A percentile compares a stretch with the other conserved stretches of the same genome.
phyloP scores from a whole-genome alignment of 768 basidiomycete genomes.

The Lyophyllum shimeji region DNA sequence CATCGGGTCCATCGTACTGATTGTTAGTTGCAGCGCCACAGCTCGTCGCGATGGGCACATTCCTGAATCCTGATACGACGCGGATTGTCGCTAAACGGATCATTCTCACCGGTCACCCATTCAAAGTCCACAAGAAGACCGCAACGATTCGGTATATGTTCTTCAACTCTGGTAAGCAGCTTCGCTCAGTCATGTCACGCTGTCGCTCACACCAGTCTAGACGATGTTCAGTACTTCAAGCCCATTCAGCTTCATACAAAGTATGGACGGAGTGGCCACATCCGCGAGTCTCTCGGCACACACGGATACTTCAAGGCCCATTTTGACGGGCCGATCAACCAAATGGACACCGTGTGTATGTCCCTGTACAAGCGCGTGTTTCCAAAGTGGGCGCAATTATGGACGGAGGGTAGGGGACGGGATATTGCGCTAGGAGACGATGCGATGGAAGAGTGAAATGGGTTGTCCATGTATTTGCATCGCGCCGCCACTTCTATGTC shows the following conservation, averaged over 20 bases:
- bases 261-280: conserved; percentile 85
- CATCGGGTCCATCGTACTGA: background rate
- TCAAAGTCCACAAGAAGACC: conserved; percentile 96
- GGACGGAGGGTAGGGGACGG: conserved; percentile 29
- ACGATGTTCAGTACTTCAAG: conserved; percentile 90
- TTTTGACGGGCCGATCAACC: conserved; percentile 89
- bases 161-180: conserved; percentile 74
- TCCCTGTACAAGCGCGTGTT: conserved; percentile 92
- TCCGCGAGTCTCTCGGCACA: conserved; percentile 89
- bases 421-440: conserved; percentile 15
- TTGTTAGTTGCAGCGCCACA: conserved; percentile 55
- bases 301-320: conserved; percentile 98
- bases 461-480: background rate
- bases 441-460: conserved; percentile 45
- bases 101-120: conserved; percentile 92
- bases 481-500: background rate
- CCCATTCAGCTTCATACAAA: conserved; percentile 94
- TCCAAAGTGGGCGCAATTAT: conserved; percentile 78
- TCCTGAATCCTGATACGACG: conserved; percentile 87
- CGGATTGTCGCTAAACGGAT: conserved; percentile 92
- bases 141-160: conserved; percentile 99
- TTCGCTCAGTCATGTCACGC: conserved; percentile 11
- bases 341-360: conserved; percentile 98
- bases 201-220: conserved; percentile 36
- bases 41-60: conserved; percentile 87